Base-by-base conservation (phyloP, 106 monocot genomes). In the Dendrobium huoshanense region DNA sequence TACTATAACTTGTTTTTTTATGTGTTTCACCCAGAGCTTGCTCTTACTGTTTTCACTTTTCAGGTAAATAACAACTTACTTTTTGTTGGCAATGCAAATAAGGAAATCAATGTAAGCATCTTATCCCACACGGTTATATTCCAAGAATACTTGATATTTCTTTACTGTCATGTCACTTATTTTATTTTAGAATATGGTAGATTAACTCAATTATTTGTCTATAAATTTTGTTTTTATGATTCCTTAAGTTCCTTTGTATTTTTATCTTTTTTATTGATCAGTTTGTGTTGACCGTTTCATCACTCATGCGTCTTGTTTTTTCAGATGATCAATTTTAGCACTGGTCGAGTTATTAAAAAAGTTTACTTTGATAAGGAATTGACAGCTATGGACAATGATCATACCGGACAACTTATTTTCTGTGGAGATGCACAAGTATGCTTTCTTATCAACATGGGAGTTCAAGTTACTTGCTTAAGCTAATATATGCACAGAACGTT, bases 21-120 rank as follows among this genome's bases (percentile, higher is more conserved):
- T 51, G 25, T 27, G 15, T 0, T 58, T 78, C 20, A 82, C 47
- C 44, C 51, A 82, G 77, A 41, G 24, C 48, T 5, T 68, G 8
- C 55, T 80, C 42, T 40, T 80, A n/a, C 41, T 84, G 45, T 27
- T 82, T 84, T 86, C 92, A 94, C 37, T 27, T 82, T 84, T 86
- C 92, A 97, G 97, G 94, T 97, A 75, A 94, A 97, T 77, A 97
- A 97, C 84, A 97, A 97, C 84, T 92, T 97, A n/a, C 91, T 97
- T 65, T 84, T 76, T 24, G 92, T 92, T 83, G 91, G 94, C 77
- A 97, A 94, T 88, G 87, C 90, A 82, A 92, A 88, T 77, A 92
- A 80, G 80, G 97, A 97, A 87, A 92, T 97, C 84, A 94, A 29
- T 85, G 97, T 97, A 94, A 82, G 0, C 9, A 19, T 72, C 79